Evolutionary conservation across 1,139 yeast genomes (phyloP), one percentile per base, ranked within the genome.

Genomic region (Candida pseudoviswanathii): DNA sequence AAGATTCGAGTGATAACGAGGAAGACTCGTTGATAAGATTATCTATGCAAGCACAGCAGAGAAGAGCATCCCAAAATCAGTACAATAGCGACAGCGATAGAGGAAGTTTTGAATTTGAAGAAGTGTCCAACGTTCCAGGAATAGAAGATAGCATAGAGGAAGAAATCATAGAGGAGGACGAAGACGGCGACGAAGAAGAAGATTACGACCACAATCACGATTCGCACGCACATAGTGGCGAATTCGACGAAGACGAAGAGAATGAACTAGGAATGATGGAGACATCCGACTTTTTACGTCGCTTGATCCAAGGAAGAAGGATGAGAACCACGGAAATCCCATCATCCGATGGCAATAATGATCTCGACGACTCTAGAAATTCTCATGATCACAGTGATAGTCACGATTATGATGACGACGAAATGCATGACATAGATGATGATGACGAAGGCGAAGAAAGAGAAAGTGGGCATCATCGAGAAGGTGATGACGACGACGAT

Each of bases 261-360:
- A 63, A 58, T 11, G 58, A 54, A 16, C 57, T 58, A n/a, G 65
- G 58, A 32, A 64, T 63, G 37, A 51, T 62, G 40, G 66, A 62
- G 56, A 57, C 71, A 42, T 57, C 65, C 26, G 66, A 61, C 30
- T 61, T 65, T 43, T 54, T 67, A 36, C 57, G 68, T 30, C 57
- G 67, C 44, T 56, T 64, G 31, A 54, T 66, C 27, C 59, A 56
- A 27, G 58, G 62, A 3, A 56, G 41, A 50, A 52, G 50, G 44
- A 56, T 32, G 25, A 16, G 52, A 53, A 56, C 21, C n/a, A 58
- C 54, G 11, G 61, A 56, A 11, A 33, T 42, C 16, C 16, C 30
- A 37, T 25, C 41, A 4, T 25, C 41, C 6, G 41, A 16, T 37
- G 41, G 41, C 41, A n/a, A 37, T 24, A 7, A 24, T 25, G 31